These are phyloP conservation scores for Arthroderma sp. DNA, from an alignment of 2,329 filamentous ascomycete genomes.

Conservation along the genomic window DNA sequence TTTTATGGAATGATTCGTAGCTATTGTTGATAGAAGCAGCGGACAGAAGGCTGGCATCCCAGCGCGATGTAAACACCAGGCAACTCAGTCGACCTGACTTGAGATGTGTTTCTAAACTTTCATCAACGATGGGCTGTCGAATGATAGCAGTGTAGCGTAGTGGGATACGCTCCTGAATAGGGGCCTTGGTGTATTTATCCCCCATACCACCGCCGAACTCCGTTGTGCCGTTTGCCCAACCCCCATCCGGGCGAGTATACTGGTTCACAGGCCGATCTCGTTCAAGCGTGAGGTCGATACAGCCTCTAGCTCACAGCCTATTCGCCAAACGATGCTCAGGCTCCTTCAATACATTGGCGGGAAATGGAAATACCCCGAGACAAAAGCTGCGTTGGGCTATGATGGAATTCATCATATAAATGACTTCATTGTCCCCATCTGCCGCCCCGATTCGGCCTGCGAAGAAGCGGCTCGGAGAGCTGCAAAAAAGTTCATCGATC, in stretches of 20 bases:
- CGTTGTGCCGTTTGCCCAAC: slow-evolving; percentile 14
- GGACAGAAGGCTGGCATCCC: slow-evolving; percentile 7
- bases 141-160: slow-evolving; percentile 10
- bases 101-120: slow-evolving; percentile 1
- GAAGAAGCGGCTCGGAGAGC: slow-evolving; percentile 13
- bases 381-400: slow-evolving; percentile 8
- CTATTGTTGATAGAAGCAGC: slow-evolving; percentile 3
- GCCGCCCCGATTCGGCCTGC: slow-evolving; percentile 9
- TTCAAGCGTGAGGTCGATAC: slow-evolving; percentile 7
- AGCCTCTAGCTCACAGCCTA: background rate
- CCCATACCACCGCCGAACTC: slow-evolving; percentile 11
- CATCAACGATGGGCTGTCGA: slow-evolving; percentile 11
- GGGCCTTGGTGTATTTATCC: too few relatives aligned
- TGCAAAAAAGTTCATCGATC: slow-evolving; percentile 9
- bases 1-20: slow-evolving; percentile 9
- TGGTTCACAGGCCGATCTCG: slow-evolving; percentile 14
- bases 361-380: slow-evolving; percentile 11
- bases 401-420: slow-evolving; percentile 12
- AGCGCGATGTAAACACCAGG: slow-evolving; percentile 12
- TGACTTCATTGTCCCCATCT: slow-evolving; percentile 15
- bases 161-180: slow-evolving; percentile 2
- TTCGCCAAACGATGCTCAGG: slow-evolving; percentile 9
- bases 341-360: slow-evolving; percentile 13
- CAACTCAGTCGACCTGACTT: slow-evolving; percentile 8
- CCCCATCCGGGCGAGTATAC: slow-evolving; percentile 7